These are phyloP conservation scores for Xylariomycetidae sp. DNA, from an alignment of 2,329 filamentous ascomycete species.

Conservation along the genomic window DNA sequence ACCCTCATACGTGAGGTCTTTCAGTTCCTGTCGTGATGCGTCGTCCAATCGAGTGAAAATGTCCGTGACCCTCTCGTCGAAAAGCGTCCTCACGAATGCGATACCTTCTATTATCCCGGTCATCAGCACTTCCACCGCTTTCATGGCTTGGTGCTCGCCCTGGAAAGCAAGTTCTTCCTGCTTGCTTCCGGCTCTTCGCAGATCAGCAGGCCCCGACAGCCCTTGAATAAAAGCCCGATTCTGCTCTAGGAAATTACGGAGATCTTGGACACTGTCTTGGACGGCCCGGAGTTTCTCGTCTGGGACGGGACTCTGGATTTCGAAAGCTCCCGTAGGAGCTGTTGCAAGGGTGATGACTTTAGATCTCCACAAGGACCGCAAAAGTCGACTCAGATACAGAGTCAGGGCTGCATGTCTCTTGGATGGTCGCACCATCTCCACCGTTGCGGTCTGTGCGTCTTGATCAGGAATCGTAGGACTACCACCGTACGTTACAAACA, in stretches of 20 bases:
- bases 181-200: conserved; percentile 72
- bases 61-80: conserved; percentile 87
- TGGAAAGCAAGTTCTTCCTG: conserved; percentile 91
- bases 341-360: conserved; percentile 59
- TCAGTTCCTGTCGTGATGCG: conserved; percentile 62
- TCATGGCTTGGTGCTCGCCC: conserved; percentile 88
- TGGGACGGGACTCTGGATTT: conserved; percentile 63
- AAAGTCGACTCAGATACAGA: conserved; percentile 80
- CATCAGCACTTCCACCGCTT: conserved; percentile 80
- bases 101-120: conserved; percentile 93
- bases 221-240: conserved; percentile 93
- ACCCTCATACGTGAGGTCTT: conserved; percentile 77
- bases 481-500: conserved; percentile 90
- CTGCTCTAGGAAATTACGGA: conserved; percentile 77
- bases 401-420: conserved; percentile 85
- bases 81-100: conserved; percentile 90
- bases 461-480: conserved; percentile 78
- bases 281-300: conserved; percentile 66
- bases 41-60: conserved; percentile 76
- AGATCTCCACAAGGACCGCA: conserved; percentile 83
- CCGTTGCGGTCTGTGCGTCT: conserved; percentile 64
- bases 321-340: conserved; percentile 53
- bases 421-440: conserved; percentile 82
- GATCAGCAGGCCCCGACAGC: conserved; percentile 80
- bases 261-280: conserved; percentile 73